Conservation (phyloP, 73 alveolate genomes). For the Paramecium pentaurelia region DNA sequence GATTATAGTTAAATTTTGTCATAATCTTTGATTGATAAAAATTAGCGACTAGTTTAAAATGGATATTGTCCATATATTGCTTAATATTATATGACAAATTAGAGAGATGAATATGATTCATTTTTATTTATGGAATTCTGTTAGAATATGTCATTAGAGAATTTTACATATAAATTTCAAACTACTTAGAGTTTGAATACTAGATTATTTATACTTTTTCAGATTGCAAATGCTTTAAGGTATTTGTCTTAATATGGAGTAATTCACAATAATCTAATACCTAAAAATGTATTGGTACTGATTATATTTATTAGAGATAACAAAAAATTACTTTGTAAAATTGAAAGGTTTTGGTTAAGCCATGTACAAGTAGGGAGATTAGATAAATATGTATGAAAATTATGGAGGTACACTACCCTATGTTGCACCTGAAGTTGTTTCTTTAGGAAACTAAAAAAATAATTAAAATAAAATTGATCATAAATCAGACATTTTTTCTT, state of each 20-base stretch:
- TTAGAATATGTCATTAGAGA: not conserved
- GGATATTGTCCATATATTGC: constrained; percentile 9
- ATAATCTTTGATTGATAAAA: not conserved
- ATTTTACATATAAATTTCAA: not conserved
- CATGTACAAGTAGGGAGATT: not conserved
- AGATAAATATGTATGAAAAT: not conserved
- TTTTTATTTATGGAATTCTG: not conserved
- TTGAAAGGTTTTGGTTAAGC: not conserved
- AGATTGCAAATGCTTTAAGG: not conserved
- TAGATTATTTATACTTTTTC: not conserved
- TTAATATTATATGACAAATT: not conserved
- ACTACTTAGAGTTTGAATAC: not conserved
- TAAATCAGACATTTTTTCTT: not conserved
- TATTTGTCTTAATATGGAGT: not conserved
- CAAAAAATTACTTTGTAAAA: not conserved
- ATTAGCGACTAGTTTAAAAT: not conserved
- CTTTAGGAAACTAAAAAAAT: not conserved
- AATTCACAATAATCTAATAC: not conserved
- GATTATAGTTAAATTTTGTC: not conserved
- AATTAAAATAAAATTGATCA: not conserved
- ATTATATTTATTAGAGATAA: not conserved
- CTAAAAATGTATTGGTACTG: not conserved
- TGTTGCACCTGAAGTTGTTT: not conserved
- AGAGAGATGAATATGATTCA: not conserved
- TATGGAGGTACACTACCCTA: not conserved